Evolutionary conservation across 2,329 filamentous ascomycete species (phyloP).

Genomic region (Fusarium sp.): DNA sequence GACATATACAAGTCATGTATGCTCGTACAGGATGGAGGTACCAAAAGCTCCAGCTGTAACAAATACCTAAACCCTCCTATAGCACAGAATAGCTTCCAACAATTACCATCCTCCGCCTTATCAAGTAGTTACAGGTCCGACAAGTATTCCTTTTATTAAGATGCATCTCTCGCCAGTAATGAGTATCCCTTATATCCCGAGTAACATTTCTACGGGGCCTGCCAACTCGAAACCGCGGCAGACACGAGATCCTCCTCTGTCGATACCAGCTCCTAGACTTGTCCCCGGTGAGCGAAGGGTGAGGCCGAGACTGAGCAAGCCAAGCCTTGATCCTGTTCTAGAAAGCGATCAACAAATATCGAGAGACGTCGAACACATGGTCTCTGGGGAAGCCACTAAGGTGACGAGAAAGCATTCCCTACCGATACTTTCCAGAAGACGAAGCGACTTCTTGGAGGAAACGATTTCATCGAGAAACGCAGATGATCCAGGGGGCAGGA

Average conservation of each 20-base stretch:
- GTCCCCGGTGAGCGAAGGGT: constrained; percentile 36
- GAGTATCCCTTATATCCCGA: constrained; percentile 24
- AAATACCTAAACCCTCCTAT: not conserved
- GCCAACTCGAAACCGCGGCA: constrained; percentile 18
- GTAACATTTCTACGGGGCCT: not conserved
- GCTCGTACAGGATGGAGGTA: not conserved
- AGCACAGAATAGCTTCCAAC: not conserved
- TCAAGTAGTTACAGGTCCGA: not conserved
- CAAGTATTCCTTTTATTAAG: not conserved
- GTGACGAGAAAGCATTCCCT: constrained; percentile 38
- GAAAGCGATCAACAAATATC: constrained; percentile 47
- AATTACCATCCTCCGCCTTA: not conserved
- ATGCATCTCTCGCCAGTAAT: constrained; percentile 38
- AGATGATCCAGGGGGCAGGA: constrained; percentile 57
- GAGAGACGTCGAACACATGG: constrained; percentile 32
- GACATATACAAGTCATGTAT: not conserved
- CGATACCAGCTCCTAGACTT: constrained; percentile 13
- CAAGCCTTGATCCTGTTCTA: constrained; percentile 51
- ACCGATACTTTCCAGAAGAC: constrained; percentile 40
- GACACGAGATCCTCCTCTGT: constrained; percentile 9
- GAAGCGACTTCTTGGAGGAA: constrained; percentile 61
- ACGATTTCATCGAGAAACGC: constrained; percentile 54
- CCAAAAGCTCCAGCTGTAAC: constrained; percentile 5
- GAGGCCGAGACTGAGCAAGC: constrained; percentile 38
- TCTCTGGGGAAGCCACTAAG: constrained; percentile 28